phyloP scores from a whole-genome alignment of 2,329 filamentous ascomycete species.

The Fusarium buxicola region DNA sequence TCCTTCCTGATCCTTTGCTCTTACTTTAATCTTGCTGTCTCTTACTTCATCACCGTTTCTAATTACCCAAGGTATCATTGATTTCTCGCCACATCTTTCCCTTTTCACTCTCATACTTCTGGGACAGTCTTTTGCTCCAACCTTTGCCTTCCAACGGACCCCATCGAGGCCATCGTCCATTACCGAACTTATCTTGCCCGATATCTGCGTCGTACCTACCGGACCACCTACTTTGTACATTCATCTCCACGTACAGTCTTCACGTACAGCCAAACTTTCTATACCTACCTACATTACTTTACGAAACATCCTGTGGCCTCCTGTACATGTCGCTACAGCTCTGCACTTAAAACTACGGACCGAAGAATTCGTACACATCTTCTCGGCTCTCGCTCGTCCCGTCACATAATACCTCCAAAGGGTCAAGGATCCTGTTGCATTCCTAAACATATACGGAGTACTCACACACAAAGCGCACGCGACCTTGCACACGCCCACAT shows the following conservation, averaged over 20 bases:
- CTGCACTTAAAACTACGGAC: constrained; percentile 20
- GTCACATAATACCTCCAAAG: constrained; percentile 36
- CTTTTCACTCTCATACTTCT: neutral
- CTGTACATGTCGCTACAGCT: constrained; percentile 30
- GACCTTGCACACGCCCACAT: constrained; percentile 15
- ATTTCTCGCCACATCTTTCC: constrained; percentile 10
- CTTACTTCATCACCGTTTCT: constrained; percentile 1
- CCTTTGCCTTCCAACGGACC: neutral
- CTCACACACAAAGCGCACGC: constrained; percentile 38
- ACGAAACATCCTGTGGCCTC: constrained; percentile 11
- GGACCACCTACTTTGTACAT: constrained; percentile 13
- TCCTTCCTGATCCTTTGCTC: neutral
- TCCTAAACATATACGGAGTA: constrained; percentile 45
- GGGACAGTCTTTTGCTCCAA: neutral
- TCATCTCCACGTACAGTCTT: constrained; percentile 17
- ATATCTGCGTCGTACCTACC: constrained; percentile 6
- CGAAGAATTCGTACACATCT: constrained; percentile 37
- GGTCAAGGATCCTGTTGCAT: constrained; percentile 42
- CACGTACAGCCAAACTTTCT: constrained; percentile 5
- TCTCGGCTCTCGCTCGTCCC: constrained; percentile 25
- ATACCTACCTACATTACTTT: constrained; percentile 23
- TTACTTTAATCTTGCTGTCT: neutral
- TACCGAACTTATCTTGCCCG: constrained; percentile 2
- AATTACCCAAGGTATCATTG: constrained; percentile 3
- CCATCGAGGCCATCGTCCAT: neutral